phyloP scores from a whole-genome alignment of 2,329 filamentous ascomycete species.

The Beauveria asiatica region DNA sequence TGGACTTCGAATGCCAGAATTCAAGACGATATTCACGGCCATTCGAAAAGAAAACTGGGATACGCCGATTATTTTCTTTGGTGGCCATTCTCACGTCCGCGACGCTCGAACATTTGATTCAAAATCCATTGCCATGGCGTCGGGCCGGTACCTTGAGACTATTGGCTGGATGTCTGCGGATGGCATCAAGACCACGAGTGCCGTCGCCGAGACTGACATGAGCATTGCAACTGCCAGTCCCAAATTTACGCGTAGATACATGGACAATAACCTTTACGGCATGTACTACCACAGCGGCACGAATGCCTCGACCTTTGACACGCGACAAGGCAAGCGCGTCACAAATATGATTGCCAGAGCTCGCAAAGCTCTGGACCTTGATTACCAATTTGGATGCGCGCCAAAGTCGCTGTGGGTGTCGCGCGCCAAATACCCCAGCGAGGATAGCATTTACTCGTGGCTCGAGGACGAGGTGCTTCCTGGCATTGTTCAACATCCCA shows the following conservation, averaged over 20 bases:
- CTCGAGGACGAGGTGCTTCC: slow-evolving; percentile 70
- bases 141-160: slow-evolving; percentile 89
- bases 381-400: slow-evolving; percentile 72
- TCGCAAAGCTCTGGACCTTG: slow-evolving; percentile 61
- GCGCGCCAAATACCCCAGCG: slow-evolving; percentile 62
- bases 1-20: slow-evolving; percentile 72
- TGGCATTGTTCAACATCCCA: slow-evolving; percentile 48
- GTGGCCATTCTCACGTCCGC: slow-evolving; percentile 82
- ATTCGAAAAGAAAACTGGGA: slow-evolving; percentile 71
- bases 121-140: slow-evolving; percentile 70
- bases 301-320: slow-evolving; percentile 65
- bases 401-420: slow-evolving; percentile 76
- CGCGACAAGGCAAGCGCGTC: slow-evolving; percentile 63
- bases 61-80: slow-evolving; percentile 84
- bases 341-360: slow-evolving; percentile 61
- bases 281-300: slow-evolving; percentile 72
- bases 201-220: slow-evolving; percentile 15
- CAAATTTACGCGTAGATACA: slow-evolving; percentile 71
- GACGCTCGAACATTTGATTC: slow-evolving; percentile 75
- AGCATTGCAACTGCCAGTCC: slow-evolving; percentile 29
- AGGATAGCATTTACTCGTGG: slow-evolving; percentile 74
- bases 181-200: slow-evolving; percentile 38
- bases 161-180: slow-evolving; percentile 87
- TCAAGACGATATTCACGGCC: slow-evolving; percentile 64
- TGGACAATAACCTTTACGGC: slow-evolving; percentile 87